These are phyloP conservation scores for Fusarium penzigii DNA, from an alignment of 2,329 filamentous ascomycete genomes.

Conservation along the genomic window DNA sequence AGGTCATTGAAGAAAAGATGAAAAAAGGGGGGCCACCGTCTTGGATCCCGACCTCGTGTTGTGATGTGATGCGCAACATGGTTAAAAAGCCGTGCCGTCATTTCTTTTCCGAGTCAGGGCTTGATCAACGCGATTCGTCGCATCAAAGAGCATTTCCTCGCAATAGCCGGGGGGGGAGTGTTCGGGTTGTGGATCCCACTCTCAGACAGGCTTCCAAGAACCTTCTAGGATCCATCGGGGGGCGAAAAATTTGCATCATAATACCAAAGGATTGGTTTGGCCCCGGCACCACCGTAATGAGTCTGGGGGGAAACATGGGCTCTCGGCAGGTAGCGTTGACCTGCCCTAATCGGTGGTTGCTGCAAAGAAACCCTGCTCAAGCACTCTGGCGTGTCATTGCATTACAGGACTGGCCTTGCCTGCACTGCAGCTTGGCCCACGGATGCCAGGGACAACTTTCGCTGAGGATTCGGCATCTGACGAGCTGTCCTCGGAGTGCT, in stretches of 20 bases:
- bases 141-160: slow-evolving; percentile 9
- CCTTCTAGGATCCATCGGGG: slow-evolving; percentile 26
- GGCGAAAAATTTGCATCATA: slow-evolving; percentile 30
- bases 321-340: slow-evolving; percentile 16
- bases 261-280: slow-evolving; percentile 26
- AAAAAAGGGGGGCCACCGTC: neutral
- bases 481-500: slow-evolving; percentile 2
- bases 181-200: slow-evolving; percentile 23
- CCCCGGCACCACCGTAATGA: slow-evolving; percentile 16
- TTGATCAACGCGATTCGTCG: slow-evolving; percentile 10
- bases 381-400: slow-evolving; percentile 28
- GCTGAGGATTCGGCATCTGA: neutral
- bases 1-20: slow-evolving; percentile 2
- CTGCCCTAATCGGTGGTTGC: slow-evolving; percentile 21
- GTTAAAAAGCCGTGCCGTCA: slow-evolving; percentile 2
- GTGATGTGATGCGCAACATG: neutral
- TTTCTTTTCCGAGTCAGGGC: slow-evolving; percentile 20
- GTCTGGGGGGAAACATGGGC: slow-evolving; percentile 11
- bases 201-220: slow-evolving; percentile 25
- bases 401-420: neutral
- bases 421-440: slow-evolving; percentile 1
- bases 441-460: neutral
- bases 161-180: slow-evolving; percentile 8
- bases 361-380: slow-evolving; percentile 29
- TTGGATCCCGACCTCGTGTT: slow-evolving; percentile 16